phyloP scores from a whole-genome alignment of 106 monocot species.

The Dioscorea zingiberensis region DNA sequence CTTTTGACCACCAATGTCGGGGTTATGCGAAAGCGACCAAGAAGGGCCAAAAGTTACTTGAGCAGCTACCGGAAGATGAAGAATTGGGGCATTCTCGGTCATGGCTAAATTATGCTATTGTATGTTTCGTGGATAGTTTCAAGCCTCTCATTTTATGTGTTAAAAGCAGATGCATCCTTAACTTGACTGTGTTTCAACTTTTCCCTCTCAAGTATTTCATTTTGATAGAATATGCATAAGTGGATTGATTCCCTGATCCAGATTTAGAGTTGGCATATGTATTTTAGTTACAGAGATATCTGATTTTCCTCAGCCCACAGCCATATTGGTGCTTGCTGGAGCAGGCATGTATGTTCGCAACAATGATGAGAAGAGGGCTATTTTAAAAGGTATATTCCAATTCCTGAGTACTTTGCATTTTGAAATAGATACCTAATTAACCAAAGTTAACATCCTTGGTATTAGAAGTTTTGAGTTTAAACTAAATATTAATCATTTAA shows the following conservation, averaged over 20 bases:
- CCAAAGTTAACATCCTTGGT: background rate
- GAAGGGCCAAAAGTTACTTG: slow-evolving; percentile 20
- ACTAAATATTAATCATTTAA: no score
- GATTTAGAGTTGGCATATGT: no score
- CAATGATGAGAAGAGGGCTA: slow-evolving; percentile 68
- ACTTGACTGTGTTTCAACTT: background rate
- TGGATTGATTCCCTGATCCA: background rate
- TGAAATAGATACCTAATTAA: background rate
- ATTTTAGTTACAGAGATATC: slow-evolving; percentile 3
- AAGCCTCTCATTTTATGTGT: slow-evolving; percentile 1
- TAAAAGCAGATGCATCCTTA: background rate
- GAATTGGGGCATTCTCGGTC: slow-evolving; percentile 18
- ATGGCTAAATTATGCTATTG: slow-evolving; percentile 34
- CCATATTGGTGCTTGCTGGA: slow-evolving; percentile 43
- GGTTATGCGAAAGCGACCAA: slow-evolving; percentile 23
- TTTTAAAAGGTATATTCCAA: slow-evolving; percentile 36
- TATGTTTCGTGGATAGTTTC: slow-evolving; percentile 16
- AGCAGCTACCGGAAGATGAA: slow-evolving; percentile 21
- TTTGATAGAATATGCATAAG: background rate
- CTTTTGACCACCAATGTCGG: slow-evolving; percentile 14
- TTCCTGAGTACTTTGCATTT: background rate
- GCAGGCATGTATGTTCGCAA: slow-evolving; percentile 42
- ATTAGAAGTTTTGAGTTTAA: no score
- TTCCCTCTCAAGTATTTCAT: background rate
- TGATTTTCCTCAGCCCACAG: slow-evolving; percentile 49